Evolutionary conservation across 225 moss, liverwort and hornwort genomes (phyloP), one percentile per base, ranked within the genome.

Genomic region (Physcomitrium patens): DNA sequence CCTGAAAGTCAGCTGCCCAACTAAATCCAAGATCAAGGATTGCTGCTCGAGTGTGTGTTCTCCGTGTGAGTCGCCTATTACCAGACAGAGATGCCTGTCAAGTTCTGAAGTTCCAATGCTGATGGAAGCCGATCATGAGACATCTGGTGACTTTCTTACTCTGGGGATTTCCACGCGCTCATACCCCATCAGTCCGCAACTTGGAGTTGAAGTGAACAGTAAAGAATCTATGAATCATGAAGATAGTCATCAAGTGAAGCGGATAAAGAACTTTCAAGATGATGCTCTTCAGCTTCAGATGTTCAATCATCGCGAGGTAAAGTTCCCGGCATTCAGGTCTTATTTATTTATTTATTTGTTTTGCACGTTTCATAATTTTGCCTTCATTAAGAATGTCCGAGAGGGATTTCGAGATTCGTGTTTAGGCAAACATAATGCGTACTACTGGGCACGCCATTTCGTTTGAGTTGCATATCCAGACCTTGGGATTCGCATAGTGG

Each of bases 81-180:
- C 78, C 58, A 78, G 70, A 65, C 69, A 70, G 12, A 60, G 78
- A 52, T 82, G 74, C 23, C 59, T 78, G 74, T 78, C 78, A 23
- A 78, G 65, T 59, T 64, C 78, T 28, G 78, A 82, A 73, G 60
- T 78, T 58, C 78, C 70, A 37, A 47, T 55, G 12, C 14, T 70
- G 43, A 65, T 59, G 54, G 69, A 65, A 65, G 18, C 59, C 42
- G 74, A 74, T 22, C 65, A 60, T 65, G 57, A 74, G 59, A 72
- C 66, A 67, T 81, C 72, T 3, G 67, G 72, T 62, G 74, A 82
- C 43, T 82, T 82, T 46, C 74, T 82, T 51, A 82, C 82, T 14
- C 44, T 82, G 49, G 60, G 78, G 66, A 74, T 70, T 44, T 78
- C 74, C 28, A 37, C 31, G 31, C 31, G 31, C 31, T 74, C 69